Conservation (phyloP, 176 grass and related monocot species). For the Phragmites australis region DNA sequence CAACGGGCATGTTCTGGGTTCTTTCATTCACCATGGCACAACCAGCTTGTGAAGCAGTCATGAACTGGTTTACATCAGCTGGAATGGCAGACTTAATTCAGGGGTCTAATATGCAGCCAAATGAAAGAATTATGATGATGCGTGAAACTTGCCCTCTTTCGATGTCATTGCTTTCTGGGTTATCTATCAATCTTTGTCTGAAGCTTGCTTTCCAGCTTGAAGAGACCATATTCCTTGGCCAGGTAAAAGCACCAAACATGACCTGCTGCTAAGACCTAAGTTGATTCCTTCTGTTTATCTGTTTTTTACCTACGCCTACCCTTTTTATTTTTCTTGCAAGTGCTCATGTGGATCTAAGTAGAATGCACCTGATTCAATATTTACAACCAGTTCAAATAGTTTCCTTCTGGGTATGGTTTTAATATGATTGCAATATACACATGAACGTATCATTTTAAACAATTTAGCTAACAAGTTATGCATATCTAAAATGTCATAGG, state of each 20-base stretch:
- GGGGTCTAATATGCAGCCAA: slow-evolving; percentile 77
- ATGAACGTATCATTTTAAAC: slow-evolving; percentile 6
- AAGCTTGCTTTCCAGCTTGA: slow-evolving; percentile 96
- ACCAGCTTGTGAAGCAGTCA: slow-evolving; percentile 87
- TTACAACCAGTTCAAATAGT: slow-evolving; percentile 2
- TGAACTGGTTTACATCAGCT: slow-evolving; percentile 92
- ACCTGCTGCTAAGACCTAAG: slow-evolving; percentile 13
- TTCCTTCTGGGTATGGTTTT: slow-evolving; percentile 10
- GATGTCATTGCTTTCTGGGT: slow-evolving; percentile 90
- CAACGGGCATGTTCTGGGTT: slow-evolving; percentile 99
- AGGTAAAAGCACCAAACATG: slow-evolving; percentile 50
- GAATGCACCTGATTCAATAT: slow-evolving; percentile 4
- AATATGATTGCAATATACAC: neutral
- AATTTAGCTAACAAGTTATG: slow-evolving; percentile 3
- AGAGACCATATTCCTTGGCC: slow-evolving; percentile 97
- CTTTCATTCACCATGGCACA: slow-evolving; percentile 97
- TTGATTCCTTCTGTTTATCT: slow-evolving; percentile 12
- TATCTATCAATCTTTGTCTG: slow-evolving; percentile 95
- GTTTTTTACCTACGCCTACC: neutral
- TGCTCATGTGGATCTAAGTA: slow-evolving; percentile 7
- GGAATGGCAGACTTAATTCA: slow-evolving; percentile 80
- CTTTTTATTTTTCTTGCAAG: neutral
- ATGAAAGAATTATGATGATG: slow-evolving; percentile 82
- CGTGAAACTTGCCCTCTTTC: slow-evolving; percentile 89
- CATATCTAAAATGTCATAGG: neutral